phyloP scores from a whole-genome alignment of 2,329 filamentous ascomycete genomes.

The Keithomyces neogunnii region DNA sequence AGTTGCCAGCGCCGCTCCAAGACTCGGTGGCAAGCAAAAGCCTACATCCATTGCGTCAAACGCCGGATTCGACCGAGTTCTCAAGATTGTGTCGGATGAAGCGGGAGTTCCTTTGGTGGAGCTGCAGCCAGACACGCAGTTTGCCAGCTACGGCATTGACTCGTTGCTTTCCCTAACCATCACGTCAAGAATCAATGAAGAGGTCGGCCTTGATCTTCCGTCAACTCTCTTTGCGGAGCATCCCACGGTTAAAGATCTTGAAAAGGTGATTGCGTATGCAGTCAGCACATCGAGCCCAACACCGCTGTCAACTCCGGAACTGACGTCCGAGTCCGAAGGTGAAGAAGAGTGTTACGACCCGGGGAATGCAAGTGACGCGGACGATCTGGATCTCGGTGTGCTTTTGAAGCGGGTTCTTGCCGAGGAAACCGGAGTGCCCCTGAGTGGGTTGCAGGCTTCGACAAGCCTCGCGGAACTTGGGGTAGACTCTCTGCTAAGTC shows the following conservation, averaged over 20 bases:
- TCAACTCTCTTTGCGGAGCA: constrained; percentile 15
- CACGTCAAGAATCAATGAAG: constrained; percentile 44
- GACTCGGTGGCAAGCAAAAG: not conserved
- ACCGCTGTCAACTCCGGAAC: too few species aligned
- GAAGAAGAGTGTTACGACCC: too few species aligned
- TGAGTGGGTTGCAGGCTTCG: constrained; percentile 1
- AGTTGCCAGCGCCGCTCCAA: not conserved
- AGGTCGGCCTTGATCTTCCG: constrained; percentile 44
- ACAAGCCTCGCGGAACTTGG: constrained; percentile 25
- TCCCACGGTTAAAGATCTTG: too few species aligned
- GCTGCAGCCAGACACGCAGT: constrained; percentile 42
- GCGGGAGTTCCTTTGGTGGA: constrained; percentile 65
- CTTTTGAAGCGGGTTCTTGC: constrained; percentile 3
- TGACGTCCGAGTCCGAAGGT: too few species aligned
- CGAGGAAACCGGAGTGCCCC: constrained; percentile 7
- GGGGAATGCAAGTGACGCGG: too few species aligned
- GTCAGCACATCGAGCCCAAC: too few species aligned
- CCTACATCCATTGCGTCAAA: not conserved
- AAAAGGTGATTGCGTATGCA: too few species aligned
- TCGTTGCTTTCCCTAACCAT: constrained; percentile 50
- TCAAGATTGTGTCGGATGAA: constrained; percentile 47
- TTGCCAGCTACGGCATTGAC: constrained; percentile 51
- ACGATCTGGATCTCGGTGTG: too few species aligned
- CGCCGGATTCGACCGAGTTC: not conserved
- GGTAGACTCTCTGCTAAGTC: constrained; percentile 50